These are phyloP conservation scores for Candida namnaoensis DNA, from an alignment of 805 yeast genomes.

Conservation along the genomic window DNA sequence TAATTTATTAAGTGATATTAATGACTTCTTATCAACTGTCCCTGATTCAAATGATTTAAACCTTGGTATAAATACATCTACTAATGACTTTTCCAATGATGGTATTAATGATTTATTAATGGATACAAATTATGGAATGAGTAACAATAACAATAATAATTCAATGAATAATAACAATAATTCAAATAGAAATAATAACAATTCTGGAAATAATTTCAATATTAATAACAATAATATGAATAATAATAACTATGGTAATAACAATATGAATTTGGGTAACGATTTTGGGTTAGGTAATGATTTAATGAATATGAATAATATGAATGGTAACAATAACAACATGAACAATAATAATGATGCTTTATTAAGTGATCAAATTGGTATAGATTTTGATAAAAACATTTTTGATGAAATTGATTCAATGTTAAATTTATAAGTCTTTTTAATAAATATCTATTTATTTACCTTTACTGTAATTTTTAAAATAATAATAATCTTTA, in stretches of 20 bases:
- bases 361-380: neutral
- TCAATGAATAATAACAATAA: slow-evolving; percentile 2
- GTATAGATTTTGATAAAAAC: slow-evolving; percentile 10
- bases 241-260: slow-evolving; percentile 2
- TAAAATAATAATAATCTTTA: neutral
- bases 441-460: no score
- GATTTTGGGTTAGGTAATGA: neutral
- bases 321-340: neutral
- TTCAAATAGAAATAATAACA: neutral
- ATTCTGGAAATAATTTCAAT: neutral
- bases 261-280: neutral
- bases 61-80: slow-evolving; percentile 3
- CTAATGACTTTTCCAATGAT: slow-evolving; percentile 12
- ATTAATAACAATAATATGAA: neutral
- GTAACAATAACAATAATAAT: slow-evolving; percentile 2
- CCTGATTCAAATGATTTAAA: slow-evolving; percentile 22
- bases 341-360: slow-evolving; percentile 1
- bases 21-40: slow-evolving; percentile 17
- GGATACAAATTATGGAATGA: slow-evolving; percentile 5
- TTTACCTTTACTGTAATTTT: no score
- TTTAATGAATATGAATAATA: no score
- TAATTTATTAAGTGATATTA: slow-evolving; percentile 17
- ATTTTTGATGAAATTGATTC: slow-evolving; percentile 17
- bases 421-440: slow-evolving; percentile 11
- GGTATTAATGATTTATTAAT: slow-evolving; percentile 14